Base-by-base conservation (phyloP, 495 filamentous ascomycete genomes). In the Tuber melanosporum region DNA sequence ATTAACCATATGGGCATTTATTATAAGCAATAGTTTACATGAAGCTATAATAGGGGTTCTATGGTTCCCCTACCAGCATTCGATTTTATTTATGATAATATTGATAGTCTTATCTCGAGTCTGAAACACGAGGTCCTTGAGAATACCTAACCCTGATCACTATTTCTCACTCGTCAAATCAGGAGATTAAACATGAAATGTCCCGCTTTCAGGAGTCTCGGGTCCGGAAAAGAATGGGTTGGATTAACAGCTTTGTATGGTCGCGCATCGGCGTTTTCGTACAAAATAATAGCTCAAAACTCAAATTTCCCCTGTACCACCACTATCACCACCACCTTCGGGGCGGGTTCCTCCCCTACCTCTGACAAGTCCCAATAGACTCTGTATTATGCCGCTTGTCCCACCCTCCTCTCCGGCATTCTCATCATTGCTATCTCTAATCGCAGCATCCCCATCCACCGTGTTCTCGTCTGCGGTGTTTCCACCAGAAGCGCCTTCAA, bases 271-370 rank as follows among this genome's bases (percentile, higher is more conserved):
- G 26, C 57, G 17, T 66, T 15, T 32, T 66, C 17, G 14, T 8
- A 36, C 57, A 66, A 66, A 36, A 66, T 66, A 66, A 66, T 66
- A 26, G 26, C 57, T 66, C 57, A 36, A 66, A 66, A 66, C 57
- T 66, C 57, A 66, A 66, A 36, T 66, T 66, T 66, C 57, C 26
- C 57, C 57, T 32, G 57, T 17, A n/a, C 20, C 20, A 52, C 47
- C 17, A 22, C 47, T 12, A 9, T 9, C 57, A 62, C 26, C 26
- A 66, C 57, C 5, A 66, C 26, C 57, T 36, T 66, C 57, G 57
- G 57, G 14, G 12, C 26, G 26, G 32, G 57, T 36, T 19, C 57
- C 57, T 19, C 57, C 57, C 26, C 57, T 14, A 19, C 57, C 57
- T 36, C 57, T 66, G 14, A 66, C 26, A 14, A 66, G 36, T 4